Conservation (phyloP, 2,329 filamentous ascomycete species). For the Botrytis elliptica region DNA sequence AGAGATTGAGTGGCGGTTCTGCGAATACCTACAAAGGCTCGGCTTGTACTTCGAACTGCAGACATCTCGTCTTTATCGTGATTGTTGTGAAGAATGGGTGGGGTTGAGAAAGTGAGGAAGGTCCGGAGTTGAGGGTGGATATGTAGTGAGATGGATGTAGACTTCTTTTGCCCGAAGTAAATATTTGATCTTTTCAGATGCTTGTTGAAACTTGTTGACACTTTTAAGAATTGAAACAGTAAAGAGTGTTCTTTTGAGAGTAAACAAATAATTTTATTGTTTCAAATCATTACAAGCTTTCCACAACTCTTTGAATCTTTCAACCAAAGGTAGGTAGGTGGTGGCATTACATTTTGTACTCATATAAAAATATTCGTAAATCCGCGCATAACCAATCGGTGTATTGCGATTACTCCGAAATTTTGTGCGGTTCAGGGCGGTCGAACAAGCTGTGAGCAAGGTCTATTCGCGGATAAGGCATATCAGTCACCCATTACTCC, state of each 20-base stretch:
- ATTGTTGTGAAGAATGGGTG: neutral
- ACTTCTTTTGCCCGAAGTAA: constrained; percentile 13
- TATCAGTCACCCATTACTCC: neutral
- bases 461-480: constrained; percentile 12
- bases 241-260: neutral
- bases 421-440: neutral
- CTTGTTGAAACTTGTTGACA: neutral
- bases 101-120: constrained; percentile 6
- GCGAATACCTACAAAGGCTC: constrained; percentile 20
- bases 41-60: constrained; percentile 21
- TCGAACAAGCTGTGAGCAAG: constrained; percentile 2
- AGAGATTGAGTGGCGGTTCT: constrained; percentile 24
- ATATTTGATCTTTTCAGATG: neutral
- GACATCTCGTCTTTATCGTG: constrained; percentile 24
- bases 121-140: constrained; percentile 5
- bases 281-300: neutral
- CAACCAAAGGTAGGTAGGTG: neutral
- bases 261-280: neutral
- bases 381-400: constrained; percentile 15
- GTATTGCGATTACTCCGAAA: constrained; percentile 12
- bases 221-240: neutral
- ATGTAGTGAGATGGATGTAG: constrained; percentile 8
- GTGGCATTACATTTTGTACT: neutral
- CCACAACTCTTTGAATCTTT: neutral
- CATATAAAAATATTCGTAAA: constrained; percentile 19